Evolutionary conservation across 2,329 filamentous ascomycete genomes (phyloP).

Genomic region (Sclerotinia nivalis): DNA sequence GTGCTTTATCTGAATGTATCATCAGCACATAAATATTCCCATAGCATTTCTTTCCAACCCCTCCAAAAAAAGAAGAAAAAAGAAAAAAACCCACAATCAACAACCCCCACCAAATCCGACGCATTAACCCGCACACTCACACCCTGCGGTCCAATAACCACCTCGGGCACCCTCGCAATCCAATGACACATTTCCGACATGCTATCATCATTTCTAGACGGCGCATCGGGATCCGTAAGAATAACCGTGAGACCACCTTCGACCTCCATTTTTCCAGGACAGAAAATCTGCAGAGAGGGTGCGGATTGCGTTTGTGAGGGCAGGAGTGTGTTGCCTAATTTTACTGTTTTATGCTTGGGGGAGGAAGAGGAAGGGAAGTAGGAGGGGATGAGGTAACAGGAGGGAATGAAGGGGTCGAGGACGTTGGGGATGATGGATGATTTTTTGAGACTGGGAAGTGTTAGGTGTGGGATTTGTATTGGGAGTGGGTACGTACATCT

Average conservation of each 20-base stretch:
- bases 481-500: neutral
- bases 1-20: slow-evolving; percentile 49
- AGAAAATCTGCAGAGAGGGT: slow-evolving; percentile 39
- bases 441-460: slow-evolving; percentile 2
- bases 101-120: slow-evolving; percentile 17
- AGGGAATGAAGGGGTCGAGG: slow-evolving; percentile 8
- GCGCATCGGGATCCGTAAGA: slow-evolving; percentile 61
- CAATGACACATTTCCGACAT: slow-evolving; percentile 62
- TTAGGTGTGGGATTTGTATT: neutral
- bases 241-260: slow-evolving; percentile 47
- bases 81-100: slow-evolving; percentile 32
- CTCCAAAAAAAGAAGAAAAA: neutral
- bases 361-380: neutral
- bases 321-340: slow-evolving; percentile 39
- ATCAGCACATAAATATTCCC: neutral
- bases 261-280: slow-evolving; percentile 31
- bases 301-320: slow-evolving; percentile 36
- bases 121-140: neutral
- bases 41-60: no score
- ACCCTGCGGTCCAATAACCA: neutral
- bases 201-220: slow-evolving; percentile 52
- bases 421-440: slow-evolving; percentile 7
- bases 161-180: slow-evolving; percentile 39
- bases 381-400: slow-evolving; percentile 9
- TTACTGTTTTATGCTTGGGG: slow-evolving; percentile 1